Conservation (phyloP, 768 basidiomycete genomes). For the Hypholoma sublateritium region DNA sequence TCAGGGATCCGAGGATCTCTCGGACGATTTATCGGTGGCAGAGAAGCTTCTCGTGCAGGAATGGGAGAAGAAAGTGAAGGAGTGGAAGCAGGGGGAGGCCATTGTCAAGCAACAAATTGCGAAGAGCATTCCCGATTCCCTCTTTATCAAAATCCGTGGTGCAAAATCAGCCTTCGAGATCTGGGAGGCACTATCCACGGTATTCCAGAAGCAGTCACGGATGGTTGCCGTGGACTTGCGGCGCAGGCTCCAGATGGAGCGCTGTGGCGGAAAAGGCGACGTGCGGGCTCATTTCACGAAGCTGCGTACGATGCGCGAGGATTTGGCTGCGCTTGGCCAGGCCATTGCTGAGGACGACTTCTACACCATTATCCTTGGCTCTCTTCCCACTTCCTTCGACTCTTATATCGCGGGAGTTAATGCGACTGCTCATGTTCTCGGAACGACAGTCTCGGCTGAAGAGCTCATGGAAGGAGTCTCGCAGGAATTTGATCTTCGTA, state of each 20-base stretch:
- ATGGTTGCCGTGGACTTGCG: constrained; percentile 29
- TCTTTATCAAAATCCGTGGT: constrained; percentile 22
- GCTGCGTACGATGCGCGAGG: constrained; percentile 26
- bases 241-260: constrained; percentile 22
- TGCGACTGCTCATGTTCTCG: constrained; percentile 19
- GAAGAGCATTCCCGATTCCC: constrained; percentile 30
- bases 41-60: background rate
- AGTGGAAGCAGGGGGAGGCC: constrained; percentile 18
- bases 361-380: constrained; percentile 31
- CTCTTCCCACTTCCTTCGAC: constrained; percentile 34
- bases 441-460: constrained; percentile 19
- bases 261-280: constrained; percentile 31
- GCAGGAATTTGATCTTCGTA: constrained; percentile 26
- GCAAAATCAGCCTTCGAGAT: constrained; percentile 19
- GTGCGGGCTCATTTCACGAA: constrained; percentile 29
- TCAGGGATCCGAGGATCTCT: no score
- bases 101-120: constrained; percentile 31
- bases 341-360: constrained; percentile 29
- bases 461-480: constrained; percentile 21
- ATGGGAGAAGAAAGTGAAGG: constrained; percentile 21
- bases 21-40: background rate
- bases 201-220: constrained; percentile 25
- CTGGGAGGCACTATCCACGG: constrained; percentile 25
- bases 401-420: constrained; percentile 28
- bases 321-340: constrained; percentile 32